Conservation (phyloP, 2,329 filamentous ascomycete species). For the Pseudogymnoascus sp. region DNA sequence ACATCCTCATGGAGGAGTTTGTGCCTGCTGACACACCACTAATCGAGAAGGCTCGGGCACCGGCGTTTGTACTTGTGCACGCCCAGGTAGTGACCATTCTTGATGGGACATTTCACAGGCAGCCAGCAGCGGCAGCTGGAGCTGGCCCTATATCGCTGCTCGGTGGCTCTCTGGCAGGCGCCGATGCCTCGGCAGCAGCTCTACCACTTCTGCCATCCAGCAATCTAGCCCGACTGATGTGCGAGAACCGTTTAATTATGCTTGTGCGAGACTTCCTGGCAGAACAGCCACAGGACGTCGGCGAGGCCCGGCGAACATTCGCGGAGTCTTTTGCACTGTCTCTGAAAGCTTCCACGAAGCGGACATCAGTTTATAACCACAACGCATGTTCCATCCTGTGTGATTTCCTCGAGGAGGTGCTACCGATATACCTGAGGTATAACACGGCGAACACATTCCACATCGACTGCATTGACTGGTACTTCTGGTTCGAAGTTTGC, state of each 20-base stretch:
- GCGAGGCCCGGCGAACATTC: conserved; percentile 50
- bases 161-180: conserved; percentile 43
- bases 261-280: conserved; percentile 61
- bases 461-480: conserved; percentile 48
- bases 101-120: conserved; percentile 60
- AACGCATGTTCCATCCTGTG: conserved; percentile 66
- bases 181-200: conserved; percentile 48
- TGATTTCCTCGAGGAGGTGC: conserved; percentile 63
- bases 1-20: conserved; percentile 56
- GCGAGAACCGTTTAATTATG: conserved; percentile 63
- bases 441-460: conserved; percentile 37
- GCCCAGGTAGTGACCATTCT: conserved; percentile 60
- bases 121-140: conserved; percentile 38
- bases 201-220: conserved; percentile 45
- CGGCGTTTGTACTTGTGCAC: conserved; percentile 56
- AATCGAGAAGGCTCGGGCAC: conserved; percentile 51
- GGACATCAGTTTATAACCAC: conserved; percentile 60
- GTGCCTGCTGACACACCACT: conserved; percentile 43
- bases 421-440: conserved; percentile 56
- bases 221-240: conserved; percentile 59
- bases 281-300: conserved; percentile 46
- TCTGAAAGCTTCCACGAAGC: conserved; percentile 53
- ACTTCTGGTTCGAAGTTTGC: conserved; percentile 62
- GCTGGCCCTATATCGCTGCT: conserved; percentile 49
- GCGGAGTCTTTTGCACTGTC: conserved; percentile 55